Conservation (phyloP, 1,284 basidiomycete species). For the Sporisorium reilianum region DNA sequence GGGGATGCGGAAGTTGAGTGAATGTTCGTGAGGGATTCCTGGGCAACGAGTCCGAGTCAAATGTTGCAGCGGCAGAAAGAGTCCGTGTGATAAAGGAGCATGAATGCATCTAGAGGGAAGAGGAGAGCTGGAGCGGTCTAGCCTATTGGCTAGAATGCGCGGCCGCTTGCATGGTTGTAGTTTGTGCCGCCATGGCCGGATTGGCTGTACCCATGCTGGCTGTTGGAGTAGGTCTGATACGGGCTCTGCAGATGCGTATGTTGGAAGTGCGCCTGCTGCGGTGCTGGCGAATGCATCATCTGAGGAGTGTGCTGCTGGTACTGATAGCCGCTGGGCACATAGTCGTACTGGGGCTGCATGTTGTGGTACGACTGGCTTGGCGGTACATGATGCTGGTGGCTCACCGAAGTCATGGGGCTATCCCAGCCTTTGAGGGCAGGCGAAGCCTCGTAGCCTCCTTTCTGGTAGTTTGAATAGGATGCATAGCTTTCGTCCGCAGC, state of each 20-base stretch:
- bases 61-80: neutral
- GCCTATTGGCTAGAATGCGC: conserved; percentile 20
- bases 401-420: conserved; percentile 38
- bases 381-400: conserved; percentile 31
- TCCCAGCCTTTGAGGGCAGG: conserved; percentile 34
- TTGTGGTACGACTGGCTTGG: conserved; percentile 22
- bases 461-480: conserved; percentile 33
- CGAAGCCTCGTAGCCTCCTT: conserved; percentile 10
- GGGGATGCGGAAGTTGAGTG: conserved; percentile 4
- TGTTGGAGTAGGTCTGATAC: conserved; percentile 10
- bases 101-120: conserved; percentile 1
- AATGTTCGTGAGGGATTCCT: conserved; percentile 8
- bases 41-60: conserved; percentile 8
- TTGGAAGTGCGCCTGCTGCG: conserved; percentile 24
- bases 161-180: no score
- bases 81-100: conserved; percentile 18
- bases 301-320: conserved; percentile 11
- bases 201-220: conserved; percentile 6
- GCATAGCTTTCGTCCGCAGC: conserved; percentile 15
- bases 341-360: conserved; percentile 26
- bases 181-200: neutral
- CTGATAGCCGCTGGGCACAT: conserved; percentile 6
- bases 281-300: conserved; percentile 5
- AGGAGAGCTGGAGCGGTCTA: no score
- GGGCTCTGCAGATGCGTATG: conserved; percentile 31